Evolutionary conservation across 2,329 filamentous ascomycete genomes (phyloP).

Genomic region (Knufia petricola): DNA sequence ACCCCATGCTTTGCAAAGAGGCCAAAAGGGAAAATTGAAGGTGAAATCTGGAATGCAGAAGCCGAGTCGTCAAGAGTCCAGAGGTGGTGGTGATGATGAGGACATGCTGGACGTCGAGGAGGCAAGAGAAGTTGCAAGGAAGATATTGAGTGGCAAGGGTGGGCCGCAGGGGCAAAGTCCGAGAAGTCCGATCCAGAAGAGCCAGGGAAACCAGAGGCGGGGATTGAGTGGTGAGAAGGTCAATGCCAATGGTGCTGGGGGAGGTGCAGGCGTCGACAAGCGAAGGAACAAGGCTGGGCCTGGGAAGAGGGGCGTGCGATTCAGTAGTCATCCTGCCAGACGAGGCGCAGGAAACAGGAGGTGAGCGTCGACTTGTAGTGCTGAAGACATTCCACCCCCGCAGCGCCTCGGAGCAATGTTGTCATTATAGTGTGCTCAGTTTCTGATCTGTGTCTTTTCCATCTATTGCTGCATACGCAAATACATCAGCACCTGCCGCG

Average conservation of each 20-base stretch:
- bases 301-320: slow-evolving; percentile 8
- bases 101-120: slow-evolving; percentile 40
- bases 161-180: slow-evolving; percentile 4
- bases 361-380: too few species aligned
- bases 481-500: too few species aligned
- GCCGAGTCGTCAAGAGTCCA: slow-evolving; percentile 25
- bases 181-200: slow-evolving; percentile 3
- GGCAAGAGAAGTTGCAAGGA: slow-evolving; percentile 31
- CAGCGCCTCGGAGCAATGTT: too few species aligned
- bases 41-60: slow-evolving; percentile 41
- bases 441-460: too few species aligned
- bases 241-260: slow-evolving; percentile 12
- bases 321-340: slow-evolving; percentile 9
- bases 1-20: slow-evolving; percentile 47
- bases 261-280: slow-evolving; percentile 14
- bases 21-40: slow-evolving; percentile 52
- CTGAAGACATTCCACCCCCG: too few species aligned
- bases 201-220: slow-evolving; percentile 13
- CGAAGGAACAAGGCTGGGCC: slow-evolving; percentile 8
- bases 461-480: too few species aligned
- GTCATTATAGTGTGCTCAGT: too few species aligned
- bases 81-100: slow-evolving; percentile 29
- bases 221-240: slow-evolving; percentile 22
- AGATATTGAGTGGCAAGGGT: slow-evolving; percentile 15
- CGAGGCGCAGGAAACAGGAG: slow-evolving; percentile 3